Evolutionary conservation across 768 basidiomycete genomes (phyloP), one percentile per base, ranked within the genome.

Genomic region (Agaricus sinodeliciosus): DNA sequence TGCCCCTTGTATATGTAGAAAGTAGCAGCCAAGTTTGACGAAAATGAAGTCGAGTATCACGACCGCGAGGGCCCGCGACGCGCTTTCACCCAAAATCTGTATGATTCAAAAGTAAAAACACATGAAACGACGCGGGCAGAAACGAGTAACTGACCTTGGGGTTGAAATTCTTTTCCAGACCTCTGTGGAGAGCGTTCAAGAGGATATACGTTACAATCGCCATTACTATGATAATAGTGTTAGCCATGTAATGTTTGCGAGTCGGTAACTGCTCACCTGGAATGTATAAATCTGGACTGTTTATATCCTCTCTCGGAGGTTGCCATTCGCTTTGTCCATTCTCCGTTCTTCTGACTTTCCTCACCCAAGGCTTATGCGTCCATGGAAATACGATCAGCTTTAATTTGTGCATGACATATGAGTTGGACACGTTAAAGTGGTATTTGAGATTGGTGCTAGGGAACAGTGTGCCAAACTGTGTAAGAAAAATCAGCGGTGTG

Each of bases 261-360:
- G 18, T 4, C 42, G 22, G 51, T 19, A 12, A 22, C 3, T 39
- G 52, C 56, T 50, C 35, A 93, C 93, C 74, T 2, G 96, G 96
- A 57, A 99, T 98, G 66, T 99, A 99, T 16, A 99, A 71, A 70
- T 99, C 96, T 0, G 96, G 96, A 51, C 84, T 87, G 61, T 98
- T 98, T 59, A 98, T 80, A 63, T 99, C 96, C 34, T 97, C 93
- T 49, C 95, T 73, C 2, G 96, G 96, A 3, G 90, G 73, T 49
- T 87, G 82, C 81, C 85, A 98, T 61, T 94, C 90, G 3, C 80
- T 79, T 60, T 82, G 78, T 0, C 74, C 69, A 57, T 83, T 73
- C 62, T 90, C 87, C 18, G 81, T 75, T 46, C 89, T 77, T 48
- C 70, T 73, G 9, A 84, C 64, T 55, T 82, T 80, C 7, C 95